These are phyloP conservation scores for Neofusicoccum laricinum DNA, from an alignment of 2,329 filamentous ascomycete genomes.

Conservation along the genomic window DNA sequence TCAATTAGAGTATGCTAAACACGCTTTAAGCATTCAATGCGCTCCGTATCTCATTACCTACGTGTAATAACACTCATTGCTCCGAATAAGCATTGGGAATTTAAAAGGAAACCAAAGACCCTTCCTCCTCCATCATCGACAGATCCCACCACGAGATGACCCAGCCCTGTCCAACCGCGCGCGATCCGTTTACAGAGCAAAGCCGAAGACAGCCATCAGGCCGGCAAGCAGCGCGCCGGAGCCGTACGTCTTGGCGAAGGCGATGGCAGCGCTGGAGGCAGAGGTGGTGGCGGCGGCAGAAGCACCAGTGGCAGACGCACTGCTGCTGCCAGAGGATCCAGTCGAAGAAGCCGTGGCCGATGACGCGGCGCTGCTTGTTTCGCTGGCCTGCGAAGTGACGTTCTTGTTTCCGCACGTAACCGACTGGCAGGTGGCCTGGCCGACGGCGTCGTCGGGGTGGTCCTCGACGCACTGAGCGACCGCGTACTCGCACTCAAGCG, in stretches of 20 bases:
- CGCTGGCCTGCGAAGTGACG: constrained; percentile 21
- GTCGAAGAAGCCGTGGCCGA: constrained; percentile 22
- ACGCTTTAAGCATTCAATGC: neutral
- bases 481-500: constrained; percentile 17
- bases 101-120: neutral
- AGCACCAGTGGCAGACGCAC: constrained; percentile 26
- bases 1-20: constrained; percentile 2
- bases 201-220: constrained; percentile 55
- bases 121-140: neutral
- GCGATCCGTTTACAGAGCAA: constrained; percentile 50
- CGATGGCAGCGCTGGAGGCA: constrained; percentile 44
- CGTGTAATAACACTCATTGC: constrained; percentile 14
- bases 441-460: constrained; percentile 43
- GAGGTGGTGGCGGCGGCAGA: constrained; percentile 29
- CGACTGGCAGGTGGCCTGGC: constrained; percentile 46
- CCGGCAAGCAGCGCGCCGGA: constrained; percentile 52
- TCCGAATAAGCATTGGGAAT: constrained; percentile 7
- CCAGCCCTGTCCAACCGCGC: neutral
- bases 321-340: constrained; percentile 5
- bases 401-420: constrained; percentile 50
- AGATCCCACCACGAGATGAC: neutral
- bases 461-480: constrained; percentile 44
- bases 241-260: constrained; percentile 49
- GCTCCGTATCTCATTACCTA: constrained; percentile 16
- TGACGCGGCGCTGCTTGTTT: constrained; percentile 22